Conservation (phyloP, 2,329 filamentous ascomycete species). For the Hortaea werneckii region DNA sequence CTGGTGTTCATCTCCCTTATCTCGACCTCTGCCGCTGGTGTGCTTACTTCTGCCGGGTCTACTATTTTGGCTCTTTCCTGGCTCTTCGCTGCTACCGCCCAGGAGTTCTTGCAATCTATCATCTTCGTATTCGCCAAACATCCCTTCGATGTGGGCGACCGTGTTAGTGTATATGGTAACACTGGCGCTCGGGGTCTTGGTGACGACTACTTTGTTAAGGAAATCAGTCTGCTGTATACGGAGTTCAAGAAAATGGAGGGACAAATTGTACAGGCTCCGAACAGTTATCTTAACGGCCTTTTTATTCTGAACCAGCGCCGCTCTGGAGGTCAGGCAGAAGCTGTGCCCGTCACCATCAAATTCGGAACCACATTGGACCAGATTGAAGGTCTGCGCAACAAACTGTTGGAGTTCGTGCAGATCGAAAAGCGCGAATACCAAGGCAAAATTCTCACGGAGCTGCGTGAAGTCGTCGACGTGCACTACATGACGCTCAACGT, state of each 20-base stretch:
- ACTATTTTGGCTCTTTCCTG: constrained; percentile 82
- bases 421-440: constrained; percentile 86
- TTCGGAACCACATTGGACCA: constrained; percentile 77
- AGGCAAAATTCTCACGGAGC: constrained; percentile 73
- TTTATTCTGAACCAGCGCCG: constrained; percentile 94
- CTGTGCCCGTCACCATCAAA: constrained; percentile 71
- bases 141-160: constrained; percentile 90
- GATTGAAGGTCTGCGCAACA: constrained; percentile 70
- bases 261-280: constrained; percentile 89
- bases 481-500: constrained; percentile 83
- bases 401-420: constrained; percentile 72
- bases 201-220: constrained; percentile 93
- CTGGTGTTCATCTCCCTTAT: constrained; percentile 84
- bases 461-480: constrained; percentile 69
- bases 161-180: constrained; percentile 84
- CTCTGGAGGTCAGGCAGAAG: constrained; percentile 78
- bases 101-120: constrained; percentile 87
- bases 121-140: constrained; percentile 97
- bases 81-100: constrained; percentile 84
- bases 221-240: constrained; percentile 85
- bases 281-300: constrained; percentile 75
- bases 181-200: constrained; percentile 67
- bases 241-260: constrained; percentile 99
- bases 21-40: constrained; percentile 79
- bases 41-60: constrained; percentile 81